Percentiles rank a stretch among this genome's conserved stretches.
Conservation (phyloP, 495 filamentous ascomycete genomes). For the Parmelia sp. region DNA sequence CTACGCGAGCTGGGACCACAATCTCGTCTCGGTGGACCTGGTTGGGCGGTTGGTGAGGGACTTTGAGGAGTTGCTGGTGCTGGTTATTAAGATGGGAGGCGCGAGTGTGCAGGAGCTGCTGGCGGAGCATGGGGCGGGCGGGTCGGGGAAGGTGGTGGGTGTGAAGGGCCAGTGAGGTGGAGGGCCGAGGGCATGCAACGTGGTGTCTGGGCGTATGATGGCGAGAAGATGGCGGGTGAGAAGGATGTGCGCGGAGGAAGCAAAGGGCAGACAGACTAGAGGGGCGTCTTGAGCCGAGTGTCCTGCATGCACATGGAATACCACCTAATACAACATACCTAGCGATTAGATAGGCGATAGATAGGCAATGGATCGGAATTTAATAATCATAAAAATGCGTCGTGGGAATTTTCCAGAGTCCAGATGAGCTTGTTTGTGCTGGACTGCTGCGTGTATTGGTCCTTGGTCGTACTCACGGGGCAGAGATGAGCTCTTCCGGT, state of each 20-base stretch:
- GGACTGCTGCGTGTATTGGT: background rate
- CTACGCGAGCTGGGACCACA: background rate
- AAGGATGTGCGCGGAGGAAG: background rate
- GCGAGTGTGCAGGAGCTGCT: constrained; percentile 1
- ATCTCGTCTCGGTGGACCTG: background rate
- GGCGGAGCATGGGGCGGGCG: background rate
- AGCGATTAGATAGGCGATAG: too few relatives aligned
- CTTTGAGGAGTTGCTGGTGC: background rate
- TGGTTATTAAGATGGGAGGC: background rate
- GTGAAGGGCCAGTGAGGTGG: too few relatives aligned
- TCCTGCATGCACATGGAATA: background rate
- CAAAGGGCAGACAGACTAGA: background rate
- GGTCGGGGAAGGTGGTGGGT: background rate
- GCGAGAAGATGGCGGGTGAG: background rate
- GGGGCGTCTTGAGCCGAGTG: background rate
- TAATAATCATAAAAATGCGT: too few relatives aligned
- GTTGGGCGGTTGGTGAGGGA: background rate
- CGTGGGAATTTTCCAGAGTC: background rate
- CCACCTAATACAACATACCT: background rate
- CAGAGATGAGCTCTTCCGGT: background rate
- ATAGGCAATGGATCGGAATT: background rate
- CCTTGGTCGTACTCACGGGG: background rate
- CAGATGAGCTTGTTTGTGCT: background rate
- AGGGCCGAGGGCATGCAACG: too few relatives aligned
- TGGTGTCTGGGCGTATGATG: background rate